Evolutionary conservation across 371 early-diverging fungal genomes (phyloP), one percentile per base, ranked within the genome.

Genomic region (Mortierella sp.): DNA sequence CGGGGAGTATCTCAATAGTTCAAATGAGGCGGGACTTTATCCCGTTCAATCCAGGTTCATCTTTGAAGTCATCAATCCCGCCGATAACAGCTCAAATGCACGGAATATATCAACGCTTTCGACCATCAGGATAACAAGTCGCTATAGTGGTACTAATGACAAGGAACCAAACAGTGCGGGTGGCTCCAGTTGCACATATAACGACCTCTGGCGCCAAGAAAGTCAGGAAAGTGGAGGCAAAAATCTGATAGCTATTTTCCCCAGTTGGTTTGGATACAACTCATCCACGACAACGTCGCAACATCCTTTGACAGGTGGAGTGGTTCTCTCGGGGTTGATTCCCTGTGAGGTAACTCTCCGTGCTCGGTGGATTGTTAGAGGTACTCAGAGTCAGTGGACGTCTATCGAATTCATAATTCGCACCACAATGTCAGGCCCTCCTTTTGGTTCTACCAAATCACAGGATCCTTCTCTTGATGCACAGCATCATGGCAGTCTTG

Each of bases 401-500:
- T 40, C 65, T 10, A 71, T 60, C 29, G 72, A 71, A 6, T 71
- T 71, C 35, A 23, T 60, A 51, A 51, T 71, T 49, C 59, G 59
- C 43, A 65, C 63, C 0, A 60, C 65, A 13, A 42, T 53, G 2
- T 37, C 56, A 15, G 72, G 60, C 22, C 60, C 54, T 2, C 42
- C 28, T 13, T 8, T 3, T n/a, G n/a, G 2, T 3, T 45, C 45
- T 3, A 13, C 17, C n/a, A 45, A 45, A 12, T 15, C 45, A 17
- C 45, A 45, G 9, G 45, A 45, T 45, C 45, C 45, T 13, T 9
- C 45, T 45, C 45, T 45, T 13, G 45, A 17, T n/a, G 12, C 45
- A 8, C 45, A 45, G 45, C 45, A n/a, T 45, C 45, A 45, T 13
- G 26, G 26, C 1, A 42, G 2, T 3, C 17, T 40, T 17, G 53